Evolutionary conservation across 176 grass and related monocot species (phyloP).

Genomic region (Elaeis guineensis): DNA sequence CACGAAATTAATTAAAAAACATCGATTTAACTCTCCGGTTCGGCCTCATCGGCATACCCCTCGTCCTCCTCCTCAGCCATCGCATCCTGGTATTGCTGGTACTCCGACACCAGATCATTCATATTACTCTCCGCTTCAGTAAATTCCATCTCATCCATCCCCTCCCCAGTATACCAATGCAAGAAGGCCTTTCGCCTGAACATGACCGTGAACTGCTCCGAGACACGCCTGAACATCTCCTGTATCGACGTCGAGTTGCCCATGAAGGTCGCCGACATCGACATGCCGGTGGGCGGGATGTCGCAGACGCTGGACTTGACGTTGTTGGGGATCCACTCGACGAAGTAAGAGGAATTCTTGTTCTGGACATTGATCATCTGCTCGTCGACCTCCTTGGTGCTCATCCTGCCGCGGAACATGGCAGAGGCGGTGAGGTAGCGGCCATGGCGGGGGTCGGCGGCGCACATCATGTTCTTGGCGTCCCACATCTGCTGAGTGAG

Average conservation of each 20-base stretch:
- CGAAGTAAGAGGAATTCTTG: constrained; percentile 27
- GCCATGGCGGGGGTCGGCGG: not conserved
- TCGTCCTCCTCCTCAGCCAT: no score
- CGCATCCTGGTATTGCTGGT: no score
- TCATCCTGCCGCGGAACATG: constrained; percentile 5
- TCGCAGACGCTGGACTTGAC: constrained; percentile 31
- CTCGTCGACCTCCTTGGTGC: constrained; percentile 4
- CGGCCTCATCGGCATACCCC: no score
- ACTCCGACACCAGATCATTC: no score
- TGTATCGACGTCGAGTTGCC: constrained; percentile 20
- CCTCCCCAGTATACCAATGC: no score
- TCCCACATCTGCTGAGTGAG: no score
- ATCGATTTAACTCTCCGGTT: no score
- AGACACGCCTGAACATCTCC: constrained; percentile 19
- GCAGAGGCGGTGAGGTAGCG: constrained; percentile 3
- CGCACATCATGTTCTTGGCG: no score
- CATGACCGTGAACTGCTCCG: constrained; percentile 29
- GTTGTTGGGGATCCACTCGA: constrained; percentile 33
- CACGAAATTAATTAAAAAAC: no score
- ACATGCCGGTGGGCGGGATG: constrained; percentile 11
- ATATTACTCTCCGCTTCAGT: no score
- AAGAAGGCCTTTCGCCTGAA: constrained; percentile 1
- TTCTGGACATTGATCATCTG: constrained; percentile 5
- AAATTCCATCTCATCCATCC: no score
- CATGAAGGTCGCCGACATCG: constrained; percentile 19